Evolutionary conservation across 2,329 filamentous ascomycete species (phyloP).

Genomic region (Xylaria sp.): DNA sequence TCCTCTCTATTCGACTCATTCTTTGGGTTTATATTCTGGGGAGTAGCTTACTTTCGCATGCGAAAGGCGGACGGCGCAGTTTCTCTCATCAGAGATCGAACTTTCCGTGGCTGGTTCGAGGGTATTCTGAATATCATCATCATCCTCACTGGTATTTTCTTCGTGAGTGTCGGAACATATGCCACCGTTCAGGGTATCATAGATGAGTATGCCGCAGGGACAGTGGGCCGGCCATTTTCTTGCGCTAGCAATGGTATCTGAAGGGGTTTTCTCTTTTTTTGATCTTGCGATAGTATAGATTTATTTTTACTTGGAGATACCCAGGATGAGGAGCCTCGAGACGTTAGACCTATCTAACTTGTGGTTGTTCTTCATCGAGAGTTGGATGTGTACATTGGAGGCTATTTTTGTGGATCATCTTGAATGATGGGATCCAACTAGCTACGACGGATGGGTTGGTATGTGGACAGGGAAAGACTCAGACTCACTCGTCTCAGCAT

Average conservation of each 20-base stretch:
- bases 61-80: constrained; percentile 69
- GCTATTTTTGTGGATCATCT: not conserved
- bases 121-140: constrained; percentile 77
- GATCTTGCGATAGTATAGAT: constrained; percentile 17
- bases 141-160: constrained; percentile 80
- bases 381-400: constrained; percentile 21
- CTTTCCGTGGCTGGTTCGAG: constrained; percentile 63
- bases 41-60: constrained; percentile 82
- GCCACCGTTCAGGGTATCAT: constrained; percentile 79
- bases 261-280: constrained; percentile 22
- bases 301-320: constrained; percentile 41
- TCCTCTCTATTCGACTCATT: constrained; percentile 92
- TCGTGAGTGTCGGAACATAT: constrained; percentile 85
- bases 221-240: constrained; percentile 77
- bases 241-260: constrained; percentile 75
- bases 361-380: constrained; percentile 2
- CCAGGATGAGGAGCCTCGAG: constrained; percentile 32
- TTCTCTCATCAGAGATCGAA: constrained; percentile 62
- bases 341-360: not conserved
- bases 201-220: constrained; percentile 71
- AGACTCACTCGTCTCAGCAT: constrained; percentile 36
- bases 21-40: constrained; percentile 97
- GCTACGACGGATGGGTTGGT: not conserved
- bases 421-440: not conserved
- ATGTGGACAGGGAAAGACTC: constrained; percentile 7